Base-by-base conservation (phyloP, 768 basidiomycete species). In the Rhizopogon vesiculosus region DNA sequence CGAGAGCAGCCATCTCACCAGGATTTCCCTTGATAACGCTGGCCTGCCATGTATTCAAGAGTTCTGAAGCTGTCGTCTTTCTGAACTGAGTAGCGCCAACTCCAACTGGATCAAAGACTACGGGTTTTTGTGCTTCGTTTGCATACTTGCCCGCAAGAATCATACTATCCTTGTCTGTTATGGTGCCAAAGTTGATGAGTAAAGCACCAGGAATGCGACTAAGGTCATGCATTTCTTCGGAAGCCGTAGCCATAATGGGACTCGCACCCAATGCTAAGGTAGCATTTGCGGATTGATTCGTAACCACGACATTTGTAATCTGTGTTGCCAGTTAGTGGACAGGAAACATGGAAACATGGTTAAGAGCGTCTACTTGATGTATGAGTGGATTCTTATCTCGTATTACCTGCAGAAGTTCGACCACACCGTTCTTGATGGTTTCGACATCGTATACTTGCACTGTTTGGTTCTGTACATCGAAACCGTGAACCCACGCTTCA, bases 1-100 rank as follows among this genome's bases (percentile, higher is more conserved):
- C 82, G 9, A 96, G 68, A 0, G 88, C 80, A 0, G 86, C 92
- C 19, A 98, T 84, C 72, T 98, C 95, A 15, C 82, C 91, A 0
- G 92, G 89, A 64, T 98, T 97, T 3, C 94, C 94, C 71, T 98
- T 98, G 71, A 98, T 94, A 19, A 96, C 89, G 16, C 88, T 86
- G 10, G 87, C 84, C 69, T 95, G 93, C 83, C 89, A 96, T 22
- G 74, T 71, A 56, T 87, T 74, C 18, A 96, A 71, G 12, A 96
- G 76, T 54, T 84, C 91, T 84, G 66, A 48, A 15, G 63, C 61
- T 12, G 76, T 78, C 9, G 75, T 73, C 59, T 84, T 83, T 46
- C 94, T 80, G 67, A 83, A 90, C 3, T 70, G 60, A 2, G 89
- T 90, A 1, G 95, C 93, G 6, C 94, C 94, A 0, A 93, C 80